Percentiles rank a stretch among this genome's conserved stretches.
These are phyloP conservation scores for Ustilago loliicola DNA, from an alignment of 1,284 basidiomycete genomes.

Conservation along the genomic window DNA sequence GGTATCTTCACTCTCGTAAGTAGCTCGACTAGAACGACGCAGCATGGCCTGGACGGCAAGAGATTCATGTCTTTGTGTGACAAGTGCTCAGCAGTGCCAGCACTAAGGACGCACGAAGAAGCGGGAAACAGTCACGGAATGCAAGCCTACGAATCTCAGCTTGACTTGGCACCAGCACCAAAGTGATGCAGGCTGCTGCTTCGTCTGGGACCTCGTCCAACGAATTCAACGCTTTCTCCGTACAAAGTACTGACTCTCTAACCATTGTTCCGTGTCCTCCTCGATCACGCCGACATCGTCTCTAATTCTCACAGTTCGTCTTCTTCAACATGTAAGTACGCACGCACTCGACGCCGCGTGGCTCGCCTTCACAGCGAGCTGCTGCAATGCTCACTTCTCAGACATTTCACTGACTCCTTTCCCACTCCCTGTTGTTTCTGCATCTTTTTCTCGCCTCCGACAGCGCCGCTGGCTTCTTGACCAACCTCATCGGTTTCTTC, in stretches of 20 bases:
- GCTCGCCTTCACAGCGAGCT: not conserved
- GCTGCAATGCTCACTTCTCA: too few relatives aligned
- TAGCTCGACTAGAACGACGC: not conserved
- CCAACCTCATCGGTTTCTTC: conserved; percentile 69
- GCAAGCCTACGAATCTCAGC: too few relatives aligned
- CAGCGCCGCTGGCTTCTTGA: conserved; percentile 69
- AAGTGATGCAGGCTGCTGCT: too few relatives aligned
- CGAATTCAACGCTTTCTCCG: not conserved
- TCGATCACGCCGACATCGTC: conserved; percentile 13
- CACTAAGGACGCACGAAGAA: too few relatives aligned
- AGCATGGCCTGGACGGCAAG: not conserved
- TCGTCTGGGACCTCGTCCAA: too few relatives aligned
- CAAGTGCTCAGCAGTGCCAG: too few relatives aligned
- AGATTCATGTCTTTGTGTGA: not conserved
- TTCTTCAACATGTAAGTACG: conserved; percentile 69
- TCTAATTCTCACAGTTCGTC: conserved; percentile 70
- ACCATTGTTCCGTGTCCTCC: not conserved
- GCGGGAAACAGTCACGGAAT: too few relatives aligned
- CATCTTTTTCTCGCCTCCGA: not conserved
- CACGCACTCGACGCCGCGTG: not conserved
- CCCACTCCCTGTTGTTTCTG: not conserved
- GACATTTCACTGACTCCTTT: conserved; percentile 3
- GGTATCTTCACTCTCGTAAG: conserved; percentile 73
- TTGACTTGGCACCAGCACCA: too few relatives aligned
- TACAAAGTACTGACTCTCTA: not conserved